A percentile compares a stretch with the other conserved stretches of the same genome.
Evolutionary conservation across 164 flowering plant genomes (phyloP).

Genomic region (Tinospora cordifolia): DNA sequence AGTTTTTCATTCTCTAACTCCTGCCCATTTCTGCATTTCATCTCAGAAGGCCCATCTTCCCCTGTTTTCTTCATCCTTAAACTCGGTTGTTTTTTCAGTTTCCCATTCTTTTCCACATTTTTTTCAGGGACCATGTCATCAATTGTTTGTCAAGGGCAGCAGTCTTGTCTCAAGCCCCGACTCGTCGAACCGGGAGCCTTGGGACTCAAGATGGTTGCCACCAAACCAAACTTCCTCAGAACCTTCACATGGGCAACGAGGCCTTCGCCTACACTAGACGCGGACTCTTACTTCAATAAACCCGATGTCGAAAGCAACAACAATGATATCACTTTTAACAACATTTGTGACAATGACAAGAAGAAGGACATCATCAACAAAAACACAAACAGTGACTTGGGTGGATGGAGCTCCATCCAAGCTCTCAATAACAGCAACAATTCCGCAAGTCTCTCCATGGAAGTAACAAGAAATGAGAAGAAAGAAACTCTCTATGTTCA

Average conservation of each 20-base stretch:
- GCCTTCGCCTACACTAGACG: background rate
- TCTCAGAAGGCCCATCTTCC: conserved; percentile 6
- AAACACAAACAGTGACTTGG: conserved; percentile 10
- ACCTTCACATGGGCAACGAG: conserved; percentile 13
- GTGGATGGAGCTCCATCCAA: conserved; percentile 49
- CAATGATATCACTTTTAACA: background rate
- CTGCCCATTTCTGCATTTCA: background rate
- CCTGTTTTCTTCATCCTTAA: conserved; percentile 4
- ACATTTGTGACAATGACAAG: background rate
- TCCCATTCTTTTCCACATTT: conserved; percentile 7
- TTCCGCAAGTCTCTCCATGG: background rate
- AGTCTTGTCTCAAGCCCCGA: conserved; percentile 43
- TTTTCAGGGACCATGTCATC: conserved; percentile 35
- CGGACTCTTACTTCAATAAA: conserved; percentile 5
- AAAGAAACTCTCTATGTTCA: conserved; percentile 39
- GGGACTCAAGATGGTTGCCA: conserved; percentile 36
- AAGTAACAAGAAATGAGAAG: conserved; percentile 2
- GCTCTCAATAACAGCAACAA: conserved; percentile 20
- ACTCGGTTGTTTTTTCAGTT: background rate
- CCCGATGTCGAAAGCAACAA: background rate
- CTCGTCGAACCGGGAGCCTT: conserved; percentile 32
- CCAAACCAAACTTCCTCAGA: conserved; percentile 19
- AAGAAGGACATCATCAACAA: background rate
- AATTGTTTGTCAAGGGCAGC: conserved; percentile 37
- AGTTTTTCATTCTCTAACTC: no score